Conservation (phyloP, 495 filamentous ascomycete genomes). For the Schizothecium vesticola region DNA sequence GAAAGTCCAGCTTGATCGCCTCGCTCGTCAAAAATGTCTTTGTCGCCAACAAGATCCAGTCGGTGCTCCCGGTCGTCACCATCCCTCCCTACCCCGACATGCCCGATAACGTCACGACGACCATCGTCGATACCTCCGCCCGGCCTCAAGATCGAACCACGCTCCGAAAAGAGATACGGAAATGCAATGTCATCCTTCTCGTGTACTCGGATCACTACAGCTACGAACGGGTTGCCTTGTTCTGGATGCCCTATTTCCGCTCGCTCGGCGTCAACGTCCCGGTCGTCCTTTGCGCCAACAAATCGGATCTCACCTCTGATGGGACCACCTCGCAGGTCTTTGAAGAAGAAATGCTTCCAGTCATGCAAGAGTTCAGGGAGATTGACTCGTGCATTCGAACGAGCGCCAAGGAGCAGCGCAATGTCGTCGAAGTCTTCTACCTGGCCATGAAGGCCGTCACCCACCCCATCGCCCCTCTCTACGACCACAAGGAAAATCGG, state of each 20-base stretch:
- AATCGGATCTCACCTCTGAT: conserved; percentile 69
- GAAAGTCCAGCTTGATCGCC: conserved; percentile 67
- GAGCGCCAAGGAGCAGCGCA: conserved; percentile 88
- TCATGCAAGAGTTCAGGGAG: conserved; percentile 98
- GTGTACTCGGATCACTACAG: conserved; percentile 98
- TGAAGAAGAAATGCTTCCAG: conserved; percentile 94
- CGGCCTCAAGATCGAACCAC: conserved; percentile 86
- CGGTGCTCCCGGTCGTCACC: conserved; percentile 88
- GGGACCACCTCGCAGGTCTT: conserved; percentile 71
- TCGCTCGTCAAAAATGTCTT: conserved; percentile 91
- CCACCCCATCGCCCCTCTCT: conserved; percentile 92
- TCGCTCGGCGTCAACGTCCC: conserved; percentile 98
- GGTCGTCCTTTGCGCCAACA: conserved; percentile 94
- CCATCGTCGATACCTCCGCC: conserved; percentile 93
- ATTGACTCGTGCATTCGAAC: conserved; percentile 96
- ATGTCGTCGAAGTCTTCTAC: conserved; percentile 96
- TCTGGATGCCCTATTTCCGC: conserved; percentile 97
- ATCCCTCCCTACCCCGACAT: conserved; percentile 84
- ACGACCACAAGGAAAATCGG: conserved; percentile 85
- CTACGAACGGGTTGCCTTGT: conserved; percentile 93
- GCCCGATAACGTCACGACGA: conserved; percentile 91
- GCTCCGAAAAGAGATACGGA: conserved; percentile 87
- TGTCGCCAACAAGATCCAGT: conserved; percentile 87
- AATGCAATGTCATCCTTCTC: conserved; percentile 93
- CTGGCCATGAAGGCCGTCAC: conserved; percentile 98